A percentile compares a stretch with the other conserved stretches of the same genome.
These are phyloP conservation scores for Schizosaccharomyces osmophilus DNA, from an alignment of 805 yeast species.

Conservation along the genomic window DNA sequence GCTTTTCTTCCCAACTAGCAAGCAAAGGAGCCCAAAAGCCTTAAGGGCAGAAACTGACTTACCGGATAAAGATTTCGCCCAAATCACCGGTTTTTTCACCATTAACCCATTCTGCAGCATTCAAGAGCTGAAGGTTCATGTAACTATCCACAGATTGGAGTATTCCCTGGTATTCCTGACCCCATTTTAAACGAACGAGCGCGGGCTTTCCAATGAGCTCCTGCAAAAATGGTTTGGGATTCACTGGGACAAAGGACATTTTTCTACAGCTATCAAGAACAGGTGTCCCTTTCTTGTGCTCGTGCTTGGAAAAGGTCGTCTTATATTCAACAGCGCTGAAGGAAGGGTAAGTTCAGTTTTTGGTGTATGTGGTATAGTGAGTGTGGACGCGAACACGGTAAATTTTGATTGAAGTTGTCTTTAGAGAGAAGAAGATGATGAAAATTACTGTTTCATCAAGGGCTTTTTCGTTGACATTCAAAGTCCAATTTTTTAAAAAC, in stretches of 20 bases:
- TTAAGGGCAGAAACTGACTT: slow-evolving; percentile 3
- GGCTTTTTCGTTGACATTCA: no score
- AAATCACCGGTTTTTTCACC: slow-evolving; percentile 27
- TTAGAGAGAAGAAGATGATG: no score
- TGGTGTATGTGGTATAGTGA: no score
- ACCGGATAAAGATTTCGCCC: slow-evolving; percentile 51
- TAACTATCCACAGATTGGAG: slow-evolving; percentile 68
- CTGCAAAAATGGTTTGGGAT: slow-evolving; percentile 76
- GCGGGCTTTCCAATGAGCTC: slow-evolving; percentile 49
- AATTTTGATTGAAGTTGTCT: no score
- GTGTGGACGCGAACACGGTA: no score
- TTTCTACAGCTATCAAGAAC: neutral
- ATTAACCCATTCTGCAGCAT: slow-evolving; percentile 29
- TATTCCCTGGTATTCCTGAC: slow-evolving; percentile 59
- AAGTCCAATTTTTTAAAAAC: no score
- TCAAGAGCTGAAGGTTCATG: slow-evolving; percentile 62
- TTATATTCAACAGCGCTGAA: neutral
- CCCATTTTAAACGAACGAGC: slow-evolving; percentile 69
- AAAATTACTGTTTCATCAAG: no score
- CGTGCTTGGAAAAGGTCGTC: neutral
- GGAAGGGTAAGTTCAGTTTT: no score
- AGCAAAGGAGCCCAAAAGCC: no score
- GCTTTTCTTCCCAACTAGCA: no score
- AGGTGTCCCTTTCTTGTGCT: neutral
- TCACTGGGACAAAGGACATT: slow-evolving; percentile 29